phyloP scores from a whole-genome alignment of 371 early-diverging fungal genomes.

The Saksenaea oblongispora region DNA sequence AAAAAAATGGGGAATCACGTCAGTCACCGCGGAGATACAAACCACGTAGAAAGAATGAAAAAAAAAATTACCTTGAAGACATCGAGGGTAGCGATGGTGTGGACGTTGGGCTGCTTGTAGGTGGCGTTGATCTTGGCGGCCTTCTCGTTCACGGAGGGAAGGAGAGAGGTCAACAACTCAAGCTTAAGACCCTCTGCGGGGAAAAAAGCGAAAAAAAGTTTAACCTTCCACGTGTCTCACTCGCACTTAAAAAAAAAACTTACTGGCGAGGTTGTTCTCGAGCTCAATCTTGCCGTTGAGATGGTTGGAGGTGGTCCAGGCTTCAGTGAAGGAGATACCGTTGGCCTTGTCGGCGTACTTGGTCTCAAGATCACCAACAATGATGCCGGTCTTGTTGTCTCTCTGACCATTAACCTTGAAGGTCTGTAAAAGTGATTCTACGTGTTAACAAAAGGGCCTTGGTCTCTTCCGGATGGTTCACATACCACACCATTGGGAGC shows the following conservation, averaged over 20 bases:
- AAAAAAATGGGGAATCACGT: neutral
- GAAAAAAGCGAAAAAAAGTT: neutral
- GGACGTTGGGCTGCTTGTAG: constrained; percentile 51
- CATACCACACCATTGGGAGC: constrained; percentile 93
- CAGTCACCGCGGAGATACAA: neutral
- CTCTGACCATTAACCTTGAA: constrained; percentile 95
- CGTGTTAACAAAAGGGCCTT: neutral
- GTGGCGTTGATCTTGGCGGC: constrained; percentile 47
- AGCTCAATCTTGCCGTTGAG: constrained; percentile 92
- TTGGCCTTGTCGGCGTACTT: constrained; percentile 93
- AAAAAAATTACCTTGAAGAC: constrained; percentile 41
- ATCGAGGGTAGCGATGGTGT: constrained; percentile 49
- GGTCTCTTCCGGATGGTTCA: constrained; percentile 8
- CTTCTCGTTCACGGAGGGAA: constrained; percentile 51
- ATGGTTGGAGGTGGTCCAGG: constrained; percentile 93
- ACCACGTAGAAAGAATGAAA: neutral
- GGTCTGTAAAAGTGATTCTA: constrained; percentile 55
- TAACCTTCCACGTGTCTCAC: neutral
- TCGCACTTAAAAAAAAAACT: constrained; percentile 13
- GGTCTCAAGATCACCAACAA: constrained; percentile 94
- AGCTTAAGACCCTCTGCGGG: constrained; percentile 50
- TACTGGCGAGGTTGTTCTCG: constrained; percentile 89
- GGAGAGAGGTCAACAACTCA: constrained; percentile 46
- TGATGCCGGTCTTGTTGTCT: constrained; percentile 92
- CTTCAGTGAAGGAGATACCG: constrained; percentile 92